Base-by-base conservation (phyloP, 345 rosid species). In the Syzygium oleosum region DNA sequence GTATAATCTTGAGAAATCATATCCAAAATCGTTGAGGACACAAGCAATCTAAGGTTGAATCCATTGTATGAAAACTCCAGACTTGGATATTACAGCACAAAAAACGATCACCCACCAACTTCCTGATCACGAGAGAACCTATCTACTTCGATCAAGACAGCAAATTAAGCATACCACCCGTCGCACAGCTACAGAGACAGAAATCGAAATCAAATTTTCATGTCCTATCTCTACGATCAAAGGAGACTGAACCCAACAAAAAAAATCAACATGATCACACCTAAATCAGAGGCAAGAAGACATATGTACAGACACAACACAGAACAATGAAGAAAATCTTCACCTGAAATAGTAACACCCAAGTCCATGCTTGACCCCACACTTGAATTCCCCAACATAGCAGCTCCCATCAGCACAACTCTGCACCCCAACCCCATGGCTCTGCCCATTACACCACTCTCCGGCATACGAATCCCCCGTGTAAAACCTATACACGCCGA, bases 291-390 rank as follows among this genome's bases (percentile, higher is more conserved):
- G 86, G 52, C 61, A 34, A 68, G n/a, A 78, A 78, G 15, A 52
- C 58, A 31, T 65, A 25, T 23, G n/a, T 11, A 38, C n/a, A 54
- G 54, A 83, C 38, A 15, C 12, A 31, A 13, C 29, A 87, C n/a
- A 51, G 12, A 9, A 5, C 12, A n/a, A 38, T 43, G 10, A 54
- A 56, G 58, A 9, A 7, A 51, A 65, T 46, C 27, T 51, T 56
- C 86, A 97, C 99, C 99, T 95, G 94, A 96, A 98, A 92, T 96
- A 94, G 92, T 98, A 98, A 89, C 91, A 93, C 25, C 99, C 99
- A 88, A 95, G 93, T 85, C 99, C 99, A 88, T 98, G 99, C 87
- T 98, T 98, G 73, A 96, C 95, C 51, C 96, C 99, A 46, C 91
- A 94, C 90, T 96, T 98, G 92, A 98, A 98, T 84, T 93, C 93